Evolutionary conservation across 2,329 filamentous ascomycete species (phyloP), one percentile per base, ranked within the genome.

Genomic region (Colletotrichum sp.): DNA sequence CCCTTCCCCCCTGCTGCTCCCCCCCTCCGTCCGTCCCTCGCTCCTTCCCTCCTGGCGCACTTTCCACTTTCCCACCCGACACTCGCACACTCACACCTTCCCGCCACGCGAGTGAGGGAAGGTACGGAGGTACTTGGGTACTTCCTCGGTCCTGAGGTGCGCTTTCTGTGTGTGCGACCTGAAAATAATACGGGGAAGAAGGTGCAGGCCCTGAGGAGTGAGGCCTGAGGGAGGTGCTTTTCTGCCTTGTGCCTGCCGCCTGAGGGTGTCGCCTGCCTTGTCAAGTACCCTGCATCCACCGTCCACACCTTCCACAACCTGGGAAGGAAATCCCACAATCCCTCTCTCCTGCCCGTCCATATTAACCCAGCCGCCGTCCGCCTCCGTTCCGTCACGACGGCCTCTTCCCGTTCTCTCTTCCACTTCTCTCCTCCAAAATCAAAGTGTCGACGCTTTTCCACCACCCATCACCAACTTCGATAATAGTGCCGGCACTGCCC

Each of bases 291-390:
- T 52, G 44, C 44, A 52, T 55, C 39, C 44, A 52, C 44, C 44
- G 44, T 52, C 44, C n/a, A 52, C 44, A 52, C 44, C 44, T 52
- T 52, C 44, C 44, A 52, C 39, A 49, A 49, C 39, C 39, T 49
- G 39, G 39, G 39, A 49, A 49, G 39, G 44, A 52, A 52, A 52
- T 63, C 57, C 68, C 55, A 62, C 36, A 70, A 70, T 49, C 63
- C 73, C 57, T 59, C 70, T 68, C 70, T 59, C 60, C 10, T 69
- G n/a, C 32, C 68, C 68, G 39, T 72, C 72, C 72, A 72, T 76
- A 73, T 69, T 76, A 76, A 76, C 70, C 73, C 73, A 72, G 70
- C 73, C 34, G 28, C 72, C 73, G 57, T 66, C 73, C 73, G 71
- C 73, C 9, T 69, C 64, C 28, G 24, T 55, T 9, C 63, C 68